Percentiles rank a stretch among this genome's conserved stretches.
phyloP scores from a whole-genome alignment of 23 red algal species.

The Gracilaria vermiculophylla region DNA sequence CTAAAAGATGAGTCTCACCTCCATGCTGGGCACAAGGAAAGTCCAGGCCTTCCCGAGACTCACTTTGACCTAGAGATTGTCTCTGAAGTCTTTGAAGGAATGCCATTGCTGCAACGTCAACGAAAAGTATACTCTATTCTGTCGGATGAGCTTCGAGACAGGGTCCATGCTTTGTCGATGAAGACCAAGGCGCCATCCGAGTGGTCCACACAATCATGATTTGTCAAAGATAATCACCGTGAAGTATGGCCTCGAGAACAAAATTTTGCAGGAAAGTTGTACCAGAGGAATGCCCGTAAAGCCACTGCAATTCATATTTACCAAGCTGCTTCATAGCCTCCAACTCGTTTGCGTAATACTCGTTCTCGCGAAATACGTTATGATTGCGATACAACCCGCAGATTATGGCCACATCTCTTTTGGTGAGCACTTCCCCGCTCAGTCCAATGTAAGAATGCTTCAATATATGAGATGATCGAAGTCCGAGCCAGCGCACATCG shows the following conservation, averaged over 20 bases:
- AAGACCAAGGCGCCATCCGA: constrained; percentile 71
- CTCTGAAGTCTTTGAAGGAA: constrained; percentile 61
- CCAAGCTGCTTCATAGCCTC: constrained; percentile 45
- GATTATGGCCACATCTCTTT: constrained; percentile 42
- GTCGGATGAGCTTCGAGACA: constrained; percentile 56
- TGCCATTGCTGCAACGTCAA: constrained; percentile 55
- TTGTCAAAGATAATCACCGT: constrained; percentile 45
- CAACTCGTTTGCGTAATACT: constrained; percentile 9
- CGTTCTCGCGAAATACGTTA: not conserved
- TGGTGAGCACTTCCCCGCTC: constrained; percentile 34
- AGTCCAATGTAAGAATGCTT: constrained; percentile 1
- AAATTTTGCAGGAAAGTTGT: constrained; percentile 28
- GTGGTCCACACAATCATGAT: not conserved
- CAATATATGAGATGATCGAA: constrained; percentile 56
- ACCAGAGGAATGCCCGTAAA: constrained; percentile 48
- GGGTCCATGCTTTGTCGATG: constrained; percentile 82
- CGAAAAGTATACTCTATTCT: constrained; percentile 75
- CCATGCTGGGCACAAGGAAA: constrained; percentile 68
- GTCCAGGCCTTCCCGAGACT: constrained; percentile 67
- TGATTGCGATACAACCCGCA: constrained; percentile 28
- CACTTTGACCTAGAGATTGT: constrained; percentile 78
- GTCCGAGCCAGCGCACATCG: constrained; percentile 63
- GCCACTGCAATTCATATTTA: constrained; percentile 60
- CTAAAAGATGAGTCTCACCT: constrained; percentile 70
- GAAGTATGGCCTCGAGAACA: constrained; percentile 36